phyloP scores from a whole-genome alignment of 768 basidiomycete species.

The Lactarius pseudohatsudake region DNA sequence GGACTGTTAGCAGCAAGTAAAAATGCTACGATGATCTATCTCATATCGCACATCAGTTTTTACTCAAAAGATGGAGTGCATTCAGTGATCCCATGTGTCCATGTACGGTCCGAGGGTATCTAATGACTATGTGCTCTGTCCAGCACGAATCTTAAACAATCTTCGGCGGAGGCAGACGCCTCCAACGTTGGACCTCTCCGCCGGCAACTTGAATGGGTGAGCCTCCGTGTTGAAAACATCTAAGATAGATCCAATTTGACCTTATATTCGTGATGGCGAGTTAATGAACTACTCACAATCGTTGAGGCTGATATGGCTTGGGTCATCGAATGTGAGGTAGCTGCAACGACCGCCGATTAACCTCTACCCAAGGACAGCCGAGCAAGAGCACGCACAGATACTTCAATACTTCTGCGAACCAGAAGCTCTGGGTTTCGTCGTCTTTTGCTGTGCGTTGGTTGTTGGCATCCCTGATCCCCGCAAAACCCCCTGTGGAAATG shows the following conservation, averaged over 20 bases:
- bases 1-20: conserved; percentile 43
- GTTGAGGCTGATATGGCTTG: conserved; percentile 60
- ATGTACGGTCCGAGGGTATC: conserved; percentile 3
- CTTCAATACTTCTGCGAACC: conserved; percentile 76
- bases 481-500: conserved; percentile 46
- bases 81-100: neutral
- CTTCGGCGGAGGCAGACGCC: neutral
- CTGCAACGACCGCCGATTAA: conserved; percentile 35
- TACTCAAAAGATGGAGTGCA: conserved; percentile 3
- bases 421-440: conserved; percentile 67
- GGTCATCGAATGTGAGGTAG: conserved; percentile 75
- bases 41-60: neutral
- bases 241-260: neutral
- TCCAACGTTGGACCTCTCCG: conserved; percentile 27
- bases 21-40: neutral
- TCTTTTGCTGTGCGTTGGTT: conserved; percentile 41
- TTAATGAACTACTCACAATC: conserved; percentile 47
- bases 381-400: conserved; percentile 50
- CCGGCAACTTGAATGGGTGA: conserved; percentile 11
- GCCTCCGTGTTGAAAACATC: conserved; percentile 43
- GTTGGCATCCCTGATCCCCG: conserved; percentile 59
- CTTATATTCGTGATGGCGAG: no score
- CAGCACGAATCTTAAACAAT: neutral
- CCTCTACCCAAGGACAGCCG: conserved; percentile 15
- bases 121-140: neutral